phyloP scores from a whole-genome alignment of 1,139 yeast species.

The Hansenula anomala region DNA sequence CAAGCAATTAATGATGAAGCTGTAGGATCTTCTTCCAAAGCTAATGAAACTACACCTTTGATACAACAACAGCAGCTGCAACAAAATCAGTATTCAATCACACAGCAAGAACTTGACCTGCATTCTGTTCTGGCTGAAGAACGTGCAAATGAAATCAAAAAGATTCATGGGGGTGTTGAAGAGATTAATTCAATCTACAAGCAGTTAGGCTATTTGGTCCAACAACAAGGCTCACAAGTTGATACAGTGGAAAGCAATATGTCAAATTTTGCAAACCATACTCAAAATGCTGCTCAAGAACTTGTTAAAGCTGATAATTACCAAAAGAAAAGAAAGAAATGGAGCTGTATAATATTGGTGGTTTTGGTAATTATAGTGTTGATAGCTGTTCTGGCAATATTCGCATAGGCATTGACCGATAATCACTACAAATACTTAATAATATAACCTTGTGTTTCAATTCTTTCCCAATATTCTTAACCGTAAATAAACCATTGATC shows the following conservation, averaged over 20 bases:
- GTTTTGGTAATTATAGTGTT: conserved; percentile 40
- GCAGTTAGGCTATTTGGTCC: conserved; percentile 71
- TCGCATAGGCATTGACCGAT: conserved; percentile 7
- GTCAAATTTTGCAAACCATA: conserved; percentile 56
- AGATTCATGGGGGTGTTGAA: conserved; percentile 69
- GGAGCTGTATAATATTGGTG: conserved; percentile 63
- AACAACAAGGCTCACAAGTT: conserved; percentile 79
- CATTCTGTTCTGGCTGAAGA: conserved; percentile 68
- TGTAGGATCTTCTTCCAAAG: conserved; percentile 3
- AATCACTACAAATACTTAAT: too few species aligned
- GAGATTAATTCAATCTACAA: conserved; percentile 84
- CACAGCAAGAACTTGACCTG: conserved; percentile 68
- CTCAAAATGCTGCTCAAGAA: conserved; percentile 68
- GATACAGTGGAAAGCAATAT: conserved; percentile 82
- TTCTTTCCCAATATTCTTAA: too few species aligned
- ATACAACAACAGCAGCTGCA: conserved; percentile 29
- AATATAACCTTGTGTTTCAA: too few species aligned
- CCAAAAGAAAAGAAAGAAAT: conserved; percentile 64
- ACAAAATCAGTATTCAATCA: conserved; percentile 35
- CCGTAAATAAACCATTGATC: too few species aligned
- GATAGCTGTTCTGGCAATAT: conserved; percentile 26
- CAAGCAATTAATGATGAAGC: conserved; percentile 8
- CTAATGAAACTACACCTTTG: conserved; percentile 23
- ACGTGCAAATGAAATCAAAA: conserved; percentile 65
- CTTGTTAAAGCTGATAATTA: conserved; percentile 69